phyloP scores from a whole-genome alignment of 192 early-diverging fungal species.

The Coemansia furcata region DNA sequence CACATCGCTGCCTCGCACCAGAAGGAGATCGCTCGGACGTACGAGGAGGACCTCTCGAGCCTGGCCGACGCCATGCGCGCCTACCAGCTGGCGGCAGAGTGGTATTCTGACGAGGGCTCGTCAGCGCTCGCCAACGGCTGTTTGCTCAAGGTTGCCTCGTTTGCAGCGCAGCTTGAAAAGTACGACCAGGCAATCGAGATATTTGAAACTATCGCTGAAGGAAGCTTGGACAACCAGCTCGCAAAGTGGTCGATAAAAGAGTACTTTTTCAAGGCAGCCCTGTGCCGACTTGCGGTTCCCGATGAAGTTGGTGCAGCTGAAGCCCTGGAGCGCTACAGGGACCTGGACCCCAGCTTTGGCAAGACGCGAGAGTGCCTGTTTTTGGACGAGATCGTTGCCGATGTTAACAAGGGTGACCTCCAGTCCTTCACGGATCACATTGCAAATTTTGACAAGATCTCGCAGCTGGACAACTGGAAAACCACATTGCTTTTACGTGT shows the following conservation, averaged over 20 bases:
- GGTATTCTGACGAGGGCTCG: slow-evolving; percentile 90
- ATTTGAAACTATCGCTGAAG: slow-evolving; percentile 85
- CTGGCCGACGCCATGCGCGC: slow-evolving; percentile 76
- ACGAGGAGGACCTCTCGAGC: slow-evolving; percentile 82
- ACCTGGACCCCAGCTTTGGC: slow-evolving; percentile 84
- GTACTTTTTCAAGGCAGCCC: slow-evolving; percentile 93
- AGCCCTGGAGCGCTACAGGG: slow-evolving; percentile 80
- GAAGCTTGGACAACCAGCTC: slow-evolving; percentile 83
- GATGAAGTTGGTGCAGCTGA: slow-evolving; percentile 74
- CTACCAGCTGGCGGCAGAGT: slow-evolving; percentile 89
- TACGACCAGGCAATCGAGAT: slow-evolving; percentile 87
- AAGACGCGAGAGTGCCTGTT: slow-evolving; percentile 85
- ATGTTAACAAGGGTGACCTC: slow-evolving; percentile 74
- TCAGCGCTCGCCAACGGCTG: slow-evolving; percentile 89
- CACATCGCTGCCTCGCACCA: slow-evolving; percentile 88
- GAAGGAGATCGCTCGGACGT: slow-evolving; percentile 91
- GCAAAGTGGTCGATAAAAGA: slow-evolving; percentile 96
- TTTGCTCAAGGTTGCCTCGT: slow-evolving; percentile 84
- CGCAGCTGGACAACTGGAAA: slow-evolving; percentile 96
- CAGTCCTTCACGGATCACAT: slow-evolving; percentile 82
- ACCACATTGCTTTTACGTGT: slow-evolving; percentile 84
- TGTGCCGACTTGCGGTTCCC: slow-evolving; percentile 82
- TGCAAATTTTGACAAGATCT: slow-evolving; percentile 81
- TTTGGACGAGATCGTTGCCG: slow-evolving; percentile 64
- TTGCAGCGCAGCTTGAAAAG: slow-evolving; percentile 85